Evolutionary conservation across 129 eudicot genomes (phyloP), one percentile per base, ranked within the genome.

Genomic region (Heracleum sosnowskyi): DNA sequence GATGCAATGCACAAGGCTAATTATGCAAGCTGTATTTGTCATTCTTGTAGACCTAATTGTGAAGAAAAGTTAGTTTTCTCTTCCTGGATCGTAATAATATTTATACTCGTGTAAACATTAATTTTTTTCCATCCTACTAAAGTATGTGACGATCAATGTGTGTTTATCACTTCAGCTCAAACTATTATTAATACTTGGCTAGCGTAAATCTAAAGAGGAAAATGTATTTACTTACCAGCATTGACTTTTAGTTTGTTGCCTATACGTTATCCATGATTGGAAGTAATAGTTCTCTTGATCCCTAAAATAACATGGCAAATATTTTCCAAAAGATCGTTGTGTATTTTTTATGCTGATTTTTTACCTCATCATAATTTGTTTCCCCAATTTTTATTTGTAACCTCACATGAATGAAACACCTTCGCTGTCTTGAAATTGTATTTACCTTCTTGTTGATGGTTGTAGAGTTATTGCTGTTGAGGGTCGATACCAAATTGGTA

Each of bases 1-100:
- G 99, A 95, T 82, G 99, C 99, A 78, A 95, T 95, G 99, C 99
- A 95, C 88, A 95, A 95, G 81, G 99, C 99, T 62, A 95, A 95
- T 79, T 95, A 91, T 86, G 99, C 99, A 53, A 95, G 99, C 80
- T 91, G 99, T 31, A 95, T 95, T 55, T 95, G 99, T 79, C 99
- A 95, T 85, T 95, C 99, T 5, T 95, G 99, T 81, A 82, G 90
- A 46, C 99, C 99, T 34, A 95, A 95, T 83, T 95, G 99, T 90
- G 97, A 95, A 86, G 99, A 97, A 83, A 95, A 95, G 99, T 95
- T 82, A 81, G 96, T 85, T 73, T 73, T 71, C 75, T 8, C 44
- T 45, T 72, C 69, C 62, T 34, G 26, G 12, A 17, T 49, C 6
- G 35, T n/a, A 0, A 22, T 26, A 39, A 33, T 15, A 57, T 37